phyloP scores from a whole-genome alignment of 2,329 filamentous ascomycete genomes.

The Hirsutella thompsonii region DNA sequence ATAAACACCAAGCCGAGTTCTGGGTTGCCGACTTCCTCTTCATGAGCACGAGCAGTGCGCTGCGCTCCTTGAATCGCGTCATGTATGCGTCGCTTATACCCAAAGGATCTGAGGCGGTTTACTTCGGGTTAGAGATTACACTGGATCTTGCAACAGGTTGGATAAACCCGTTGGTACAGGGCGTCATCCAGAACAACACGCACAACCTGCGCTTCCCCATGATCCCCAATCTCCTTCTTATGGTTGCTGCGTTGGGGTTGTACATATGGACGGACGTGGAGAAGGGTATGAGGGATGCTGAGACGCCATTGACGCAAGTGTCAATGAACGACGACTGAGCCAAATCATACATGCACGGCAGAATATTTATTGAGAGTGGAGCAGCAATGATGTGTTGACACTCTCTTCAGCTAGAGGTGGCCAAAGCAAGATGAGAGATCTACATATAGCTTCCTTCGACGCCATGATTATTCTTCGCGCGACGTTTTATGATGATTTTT shows the following conservation, averaged over 20 bases:
- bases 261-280: slow-evolving; percentile 9
- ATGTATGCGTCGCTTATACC: slow-evolving; percentile 9
- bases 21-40: slow-evolving; percentile 8
- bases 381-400: too few species aligned
- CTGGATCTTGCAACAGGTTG: slow-evolving; percentile 8
- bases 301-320: slow-evolving; percentile 2
- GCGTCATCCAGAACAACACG: slow-evolving; percentile 7
- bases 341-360: too few species aligned
- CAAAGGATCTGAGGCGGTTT: slow-evolving; percentile 8
- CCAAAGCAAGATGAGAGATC: too few species aligned
- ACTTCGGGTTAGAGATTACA: slow-evolving; percentile 9
- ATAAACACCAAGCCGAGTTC: slow-evolving; percentile 9
- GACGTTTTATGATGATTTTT: too few species aligned
- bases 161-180: slow-evolving; percentile 9
- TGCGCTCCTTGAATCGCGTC: slow-evolving; percentile 8
- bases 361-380: too few species aligned
- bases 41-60: slow-evolving; percentile 9
- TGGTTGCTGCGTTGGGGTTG: slow-evolving; percentile 5
- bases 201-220: slow-evolving; percentile 10
- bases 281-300: slow-evolving; percentile 7
- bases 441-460: too few species aligned
- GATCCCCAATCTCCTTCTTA: slow-evolving; percentile 9
- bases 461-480: too few species aligned
- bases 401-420: too few species aligned
- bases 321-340: too few species aligned